A percentile compares a stretch with the other conserved stretches of the same genome.
These are phyloP conservation scores for Syzygium oleosum DNA, from an alignment of 345 rosid species.

Conservation along the genomic window DNA sequence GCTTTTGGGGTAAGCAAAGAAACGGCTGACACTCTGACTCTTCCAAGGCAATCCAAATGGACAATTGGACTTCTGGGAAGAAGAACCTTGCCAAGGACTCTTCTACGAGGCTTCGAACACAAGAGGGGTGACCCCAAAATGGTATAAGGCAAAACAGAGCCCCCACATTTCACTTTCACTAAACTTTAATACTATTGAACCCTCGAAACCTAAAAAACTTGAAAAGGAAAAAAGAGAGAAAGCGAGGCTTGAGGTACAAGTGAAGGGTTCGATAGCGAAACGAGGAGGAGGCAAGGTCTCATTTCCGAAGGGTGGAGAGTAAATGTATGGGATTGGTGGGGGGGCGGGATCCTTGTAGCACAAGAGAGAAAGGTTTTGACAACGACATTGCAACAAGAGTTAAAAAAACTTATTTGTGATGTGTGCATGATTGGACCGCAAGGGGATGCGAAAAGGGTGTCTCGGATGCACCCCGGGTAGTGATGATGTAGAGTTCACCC, in stretches of 20 bases:
- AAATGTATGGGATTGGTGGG: constrained; percentile 42
- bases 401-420: constrained; percentile 10
- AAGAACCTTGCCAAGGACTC: neutral
- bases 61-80: constrained; percentile 3
- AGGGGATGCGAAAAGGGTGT: constrained; percentile 11
- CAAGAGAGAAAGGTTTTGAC: constrained; percentile 33
- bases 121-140: neutral
- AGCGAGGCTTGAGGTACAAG: constrained; percentile 28
- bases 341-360: constrained; percentile 42
- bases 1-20: constrained; percentile 14
- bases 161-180: neutral
- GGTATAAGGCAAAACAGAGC: neutral
- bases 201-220: neutral
- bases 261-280: constrained; percentile 2
- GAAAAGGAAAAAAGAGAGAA: neutral
- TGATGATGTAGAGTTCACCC: constrained; percentile 7
- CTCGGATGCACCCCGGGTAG: neutral
- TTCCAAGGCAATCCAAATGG: constrained; percentile 32
- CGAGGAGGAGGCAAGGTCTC: neutral
- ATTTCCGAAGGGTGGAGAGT: constrained; percentile 32
- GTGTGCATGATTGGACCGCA: constrained; percentile 30
- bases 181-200: neutral
- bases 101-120: neutral
- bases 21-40: constrained; percentile 12
- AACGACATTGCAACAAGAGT: constrained; percentile 55